Evolutionary conservation across 371 early-diverging fungal genomes (phyloP).

Genomic region (Apophysomyces elegans): DNA sequence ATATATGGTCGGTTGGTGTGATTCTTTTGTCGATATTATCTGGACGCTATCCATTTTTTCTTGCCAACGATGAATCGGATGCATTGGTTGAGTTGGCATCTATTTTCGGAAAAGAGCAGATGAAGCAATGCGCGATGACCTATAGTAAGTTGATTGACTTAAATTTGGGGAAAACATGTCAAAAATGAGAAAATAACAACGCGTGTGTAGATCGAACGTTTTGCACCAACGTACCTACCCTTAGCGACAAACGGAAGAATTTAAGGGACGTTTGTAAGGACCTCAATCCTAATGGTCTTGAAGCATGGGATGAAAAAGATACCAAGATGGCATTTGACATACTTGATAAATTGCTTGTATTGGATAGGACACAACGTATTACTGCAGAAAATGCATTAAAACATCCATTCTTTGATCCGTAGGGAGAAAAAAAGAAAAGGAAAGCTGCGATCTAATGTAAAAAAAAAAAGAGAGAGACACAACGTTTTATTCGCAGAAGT

Average conservation of each 20-base stretch:
- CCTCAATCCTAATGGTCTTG: slow-evolving; percentile 28
- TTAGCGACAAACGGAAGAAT: slow-evolving; percentile 47
- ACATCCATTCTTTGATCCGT: slow-evolving; percentile 24
- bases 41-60: slow-evolving; percentile 93
- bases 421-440: neutral
- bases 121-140: slow-evolving; percentile 72
- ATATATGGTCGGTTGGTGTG: slow-evolving; percentile 97
- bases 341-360: slow-evolving; percentile 18
- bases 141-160: slow-evolving; percentile 50
- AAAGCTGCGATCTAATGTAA: too few relatives aligned
- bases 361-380: slow-evolving; percentile 26
- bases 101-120: slow-evolving; percentile 84
- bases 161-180: too few relatives aligned
- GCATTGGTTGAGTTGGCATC: slow-evolving; percentile 90
- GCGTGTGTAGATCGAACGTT: slow-evolving; percentile 57
- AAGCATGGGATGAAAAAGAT: slow-evolving; percentile 14
- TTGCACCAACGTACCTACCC: slow-evolving; percentile 57
- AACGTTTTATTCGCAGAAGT: too few relatives aligned
- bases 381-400: slow-evolving; percentile 23
- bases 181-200: too few relatives aligned
- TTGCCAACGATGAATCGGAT: slow-evolving; percentile 88
- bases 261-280: slow-evolving; percentile 39
- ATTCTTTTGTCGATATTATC: slow-evolving; percentile 86
- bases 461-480: too few relatives aligned
- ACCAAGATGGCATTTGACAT: slow-evolving; percentile 22